Evolutionary conservation across 441 rosid species (phyloP), one percentile per base, ranked within the genome.

Genomic region (Syzygium malaccense): DNA sequence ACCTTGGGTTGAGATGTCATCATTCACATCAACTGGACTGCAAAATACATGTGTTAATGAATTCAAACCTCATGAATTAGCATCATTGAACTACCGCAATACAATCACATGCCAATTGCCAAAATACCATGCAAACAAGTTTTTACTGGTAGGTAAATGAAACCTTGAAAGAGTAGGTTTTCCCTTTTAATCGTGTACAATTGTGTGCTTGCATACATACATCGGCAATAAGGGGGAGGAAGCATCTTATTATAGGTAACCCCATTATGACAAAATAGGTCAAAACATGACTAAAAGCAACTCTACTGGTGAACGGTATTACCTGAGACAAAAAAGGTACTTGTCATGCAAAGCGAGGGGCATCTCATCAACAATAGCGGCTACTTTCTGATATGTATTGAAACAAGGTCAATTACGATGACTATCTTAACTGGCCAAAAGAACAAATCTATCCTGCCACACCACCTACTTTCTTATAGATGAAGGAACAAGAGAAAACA

Each of bases 251-350:
- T 78, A 25, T 78, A 41, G 84, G 53, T 25, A 41, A 41, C 84
- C 25, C 30, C 84, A 25, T 78, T 75, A 37, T 41, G 83, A 75
- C 83, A 75, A 41, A 41, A 75, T 37, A 75, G 83, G 83, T 78
- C 53, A 45, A 78, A 78, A 13, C 30, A 78, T 78, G 53, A 78
- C 53, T 45, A 25, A 23, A 78, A 8, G 84, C 30, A 41, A 64
- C n/a, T 32, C 1, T 48, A 13, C 55, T 56, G 25, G 33, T 53
- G 88, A 84, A 75, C 51, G 14, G 75, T 86, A 55, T 89, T 92
- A 97, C 98, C 98, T 98, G 83, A 96, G 94, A 79, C 95, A 95
- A 89, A 98, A 98, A 66, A 96, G 97, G 88, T 95, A 98, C 92
- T 96, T 98, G 86, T 96, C 96, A 58, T 94, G 92, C 93, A 98